Base-by-base conservation (phyloP, 2,329 filamentous ascomycete species). In the Colletotrichum navitas region DNA sequence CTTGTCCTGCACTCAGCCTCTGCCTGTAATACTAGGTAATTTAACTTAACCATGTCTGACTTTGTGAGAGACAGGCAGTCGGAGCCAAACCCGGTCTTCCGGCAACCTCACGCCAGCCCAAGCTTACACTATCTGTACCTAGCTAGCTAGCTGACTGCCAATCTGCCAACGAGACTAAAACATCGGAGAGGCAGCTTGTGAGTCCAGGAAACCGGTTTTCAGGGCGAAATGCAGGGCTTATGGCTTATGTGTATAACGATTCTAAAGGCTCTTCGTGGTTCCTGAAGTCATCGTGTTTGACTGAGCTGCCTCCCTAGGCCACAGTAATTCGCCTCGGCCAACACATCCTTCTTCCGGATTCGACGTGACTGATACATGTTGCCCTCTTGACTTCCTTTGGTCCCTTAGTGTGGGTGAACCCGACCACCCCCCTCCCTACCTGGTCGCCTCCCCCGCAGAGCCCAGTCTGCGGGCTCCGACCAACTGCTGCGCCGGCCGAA, bases 401-500 rank as follows among this genome's bases (percentile, higher is more conserved):
- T 29, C 10, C 32, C 47, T 14, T 21, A 39, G 43, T 41, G n/a
- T 39, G 43, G 54, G n/a, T 29, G 34, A 59, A 43, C 21, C 59
- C 12, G 41, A 36, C 7, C 43, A 49, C 41, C 43, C 39, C 58
- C 34, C 39, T 41, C 34, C 18, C 41, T 45, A 36, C 29, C 39
- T 39, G 49, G 29, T 45, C 26, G 26, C 26, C 36, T 52, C 26
- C 49, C 49, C 51, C 49, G 26, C 49, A 63, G 39, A 65, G 26
- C 39, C 39, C 16, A 47, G 63, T 29, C 26, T 24, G 49, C 61
- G 32, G 43, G 34, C 24, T 47, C 24, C 49, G 29, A 26, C 49
- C 51, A 43, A 45, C 49, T 26, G 49, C 63, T 65, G 26, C 51
- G 63, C 63, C 39, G n/a, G 45, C 51, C 36, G 29, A 21, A 24